Percentiles rank a stretch among this genome's conserved stretches.
Conservation (phyloP, 225 moss, liverwort and hornwort species). For the Pseudoscleropodium purum region DNA sequence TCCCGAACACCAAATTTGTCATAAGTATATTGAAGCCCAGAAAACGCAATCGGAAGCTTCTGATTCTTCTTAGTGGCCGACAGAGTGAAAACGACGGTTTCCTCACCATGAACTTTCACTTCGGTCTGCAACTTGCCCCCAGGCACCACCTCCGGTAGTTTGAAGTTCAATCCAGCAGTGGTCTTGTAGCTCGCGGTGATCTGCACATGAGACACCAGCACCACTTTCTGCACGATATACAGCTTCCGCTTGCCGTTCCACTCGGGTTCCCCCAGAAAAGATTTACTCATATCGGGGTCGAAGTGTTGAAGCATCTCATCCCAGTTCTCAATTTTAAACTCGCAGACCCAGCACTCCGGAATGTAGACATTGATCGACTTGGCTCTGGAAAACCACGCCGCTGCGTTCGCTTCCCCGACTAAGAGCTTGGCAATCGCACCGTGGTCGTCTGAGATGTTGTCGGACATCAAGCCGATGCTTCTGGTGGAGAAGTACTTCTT, state of each 20-base stretch:
- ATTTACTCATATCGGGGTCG: neutral
- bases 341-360: neutral
- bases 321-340: neutral
- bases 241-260: neutral
- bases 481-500: neutral
- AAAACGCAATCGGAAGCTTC: constrained; percentile 10
- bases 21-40: neutral
- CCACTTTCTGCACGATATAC: constrained; percentile 4
- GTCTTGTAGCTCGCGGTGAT: neutral
- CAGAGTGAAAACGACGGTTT: neutral
- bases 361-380: neutral
- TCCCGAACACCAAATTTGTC: neutral
- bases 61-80: neutral
- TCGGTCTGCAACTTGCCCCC: neutral
- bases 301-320: neutral
- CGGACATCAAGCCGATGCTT: neutral
- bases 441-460: neutral
- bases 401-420: neutral
- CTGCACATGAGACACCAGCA: neutral
- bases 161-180: too few relatives aligned
- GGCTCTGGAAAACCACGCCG: neutral
- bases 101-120: neutral
- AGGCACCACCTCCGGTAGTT: neutral
- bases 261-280: neutral
- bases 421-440: neutral